These are phyloP conservation scores for Gossypium lobatum DNA, from an alignment of 441 rosid species.

Conservation along the genomic window DNA sequence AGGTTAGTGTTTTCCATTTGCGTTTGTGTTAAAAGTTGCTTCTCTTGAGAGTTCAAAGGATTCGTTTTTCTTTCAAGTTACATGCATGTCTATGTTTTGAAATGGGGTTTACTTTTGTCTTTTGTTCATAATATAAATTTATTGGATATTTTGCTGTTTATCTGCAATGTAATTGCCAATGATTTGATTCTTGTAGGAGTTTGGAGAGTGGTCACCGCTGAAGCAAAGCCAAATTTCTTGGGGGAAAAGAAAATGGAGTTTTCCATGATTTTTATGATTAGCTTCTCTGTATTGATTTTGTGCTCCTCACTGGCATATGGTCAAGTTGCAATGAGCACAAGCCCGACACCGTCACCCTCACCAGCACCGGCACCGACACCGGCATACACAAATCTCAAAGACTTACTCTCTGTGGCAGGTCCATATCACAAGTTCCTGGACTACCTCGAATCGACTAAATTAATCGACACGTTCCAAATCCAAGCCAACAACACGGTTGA, in stretches of 20 bases:
- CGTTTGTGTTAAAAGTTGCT: background rate
- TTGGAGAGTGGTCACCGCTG: conserved; percentile 21
- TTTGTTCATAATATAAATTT: conserved; percentile 4
- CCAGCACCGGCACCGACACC: conserved; percentile 47
- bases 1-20: conserved; percentile 38
- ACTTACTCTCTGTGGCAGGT: conserved; percentile 79
- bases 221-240: conserved; percentile 11
- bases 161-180: background rate
- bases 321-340: conserved; percentile 29
- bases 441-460: conserved; percentile 62
- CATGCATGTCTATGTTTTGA: background rate
- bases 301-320: conserved; percentile 35
- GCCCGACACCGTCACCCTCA: conserved; percentile 59
- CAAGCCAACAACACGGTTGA: conserved; percentile 83
- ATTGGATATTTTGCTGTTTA: background rate
- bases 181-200: conserved; percentile 31
- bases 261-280: conserved; percentile 30
- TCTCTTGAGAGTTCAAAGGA: conserved; percentile 3
- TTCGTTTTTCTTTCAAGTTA: conserved; percentile 6
- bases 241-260: conserved; percentile 27
- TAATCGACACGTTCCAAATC: conserved; percentile 76
- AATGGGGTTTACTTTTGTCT: conserved; percentile 6
- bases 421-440: conserved; percentile 70
- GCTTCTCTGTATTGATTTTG: conserved; percentile 30
- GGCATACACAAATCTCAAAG: conserved; percentile 61